Percentiles rank a stretch among this genome's conserved stretches.
These are phyloP conservation scores for Asterionellopsis glacialis DNA, from an alignment of 108 stramenopile species.

Conservation along the genomic window DNA sequence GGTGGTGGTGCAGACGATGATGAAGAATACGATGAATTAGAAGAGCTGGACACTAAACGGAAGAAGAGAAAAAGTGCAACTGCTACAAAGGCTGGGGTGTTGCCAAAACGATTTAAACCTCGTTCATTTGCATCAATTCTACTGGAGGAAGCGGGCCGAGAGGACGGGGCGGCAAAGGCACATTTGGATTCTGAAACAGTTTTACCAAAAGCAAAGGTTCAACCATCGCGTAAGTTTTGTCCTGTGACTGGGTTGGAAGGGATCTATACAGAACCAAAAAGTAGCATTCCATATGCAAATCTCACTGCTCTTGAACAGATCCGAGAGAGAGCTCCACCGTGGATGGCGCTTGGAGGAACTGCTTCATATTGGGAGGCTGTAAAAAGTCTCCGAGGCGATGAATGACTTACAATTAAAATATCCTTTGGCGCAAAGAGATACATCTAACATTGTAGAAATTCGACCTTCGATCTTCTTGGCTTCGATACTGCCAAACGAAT, in stretches of 20 bases:
- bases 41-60: slow-evolving; percentile 50
- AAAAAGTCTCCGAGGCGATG: slow-evolving; percentile 22
- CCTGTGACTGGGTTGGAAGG: slow-evolving; percentile 77
- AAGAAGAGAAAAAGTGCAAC: slow-evolving; percentile 14
- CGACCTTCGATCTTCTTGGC: too few species aligned
- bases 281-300: slow-evolving; percentile 70
- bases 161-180: slow-evolving; percentile 56
- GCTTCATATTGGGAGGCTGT: slow-evolving; percentile 38
- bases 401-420: not conserved
- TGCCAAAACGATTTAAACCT: slow-evolving; percentile 74
- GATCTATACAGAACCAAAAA: slow-evolving; percentile 74
- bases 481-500: too few species aligned
- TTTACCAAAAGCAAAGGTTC: not conserved
- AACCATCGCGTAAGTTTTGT: slow-evolving; percentile 70
- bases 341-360: slow-evolving; percentile 55
- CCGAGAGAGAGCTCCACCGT: slow-evolving; percentile 78
- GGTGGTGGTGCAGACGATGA: slow-evolving; percentile 51
- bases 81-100: slow-evolving; percentile 7
- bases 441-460: too few species aligned
- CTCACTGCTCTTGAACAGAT: slow-evolving; percentile 80
- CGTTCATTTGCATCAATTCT: slow-evolving; percentile 73
- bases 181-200: slow-evolving; percentile 63
- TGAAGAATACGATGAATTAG: slow-evolving; percentile 78
- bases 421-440: too few species aligned
- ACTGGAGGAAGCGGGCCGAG: slow-evolving; percentile 66